phyloP scores from a whole-genome alignment of 202 grass and related monocot genomes.

The Digitaria exilis region DNA sequence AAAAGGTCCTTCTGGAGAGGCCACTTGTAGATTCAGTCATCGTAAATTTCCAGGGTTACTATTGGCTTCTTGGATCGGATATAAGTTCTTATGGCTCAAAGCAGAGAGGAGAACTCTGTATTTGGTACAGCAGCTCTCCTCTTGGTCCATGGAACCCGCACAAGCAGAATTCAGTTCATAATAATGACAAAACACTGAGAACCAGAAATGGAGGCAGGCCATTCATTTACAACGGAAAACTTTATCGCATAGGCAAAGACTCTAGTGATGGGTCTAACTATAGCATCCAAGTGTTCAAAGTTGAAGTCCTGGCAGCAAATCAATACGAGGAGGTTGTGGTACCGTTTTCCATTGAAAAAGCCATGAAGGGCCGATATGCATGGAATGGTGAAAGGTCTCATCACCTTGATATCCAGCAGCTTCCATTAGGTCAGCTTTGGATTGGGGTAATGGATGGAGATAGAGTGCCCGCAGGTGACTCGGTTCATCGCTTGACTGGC shows the following conservation, averaged over 20 bases:
- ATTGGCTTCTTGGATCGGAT: slow-evolving; percentile 90
- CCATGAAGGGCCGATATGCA: slow-evolving; percentile 58
- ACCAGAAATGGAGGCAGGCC: slow-evolving; percentile 87
- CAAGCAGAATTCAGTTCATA: slow-evolving; percentile 61
- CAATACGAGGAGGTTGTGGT: slow-evolving; percentile 75
- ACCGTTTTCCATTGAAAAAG: slow-evolving; percentile 57
- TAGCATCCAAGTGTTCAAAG: slow-evolving; percentile 61
- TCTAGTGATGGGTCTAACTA: slow-evolving; percentile 42
- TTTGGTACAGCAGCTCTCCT: slow-evolving; percentile 77
- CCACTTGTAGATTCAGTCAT: slow-evolving; percentile 90
- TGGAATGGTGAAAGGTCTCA: slow-evolving; percentile 90
- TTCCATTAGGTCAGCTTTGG: slow-evolving; percentile 67
- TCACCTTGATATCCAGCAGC: slow-evolving; percentile 84
- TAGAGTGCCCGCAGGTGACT: slow-evolving; percentile 60
- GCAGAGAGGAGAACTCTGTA: slow-evolving; percentile 63
- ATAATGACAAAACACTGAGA: slow-evolving; percentile 42
- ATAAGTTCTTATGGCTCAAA: slow-evolving; percentile 61
- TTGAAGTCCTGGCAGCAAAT: slow-evolving; percentile 65
- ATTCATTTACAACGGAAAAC: slow-evolving; percentile 67
- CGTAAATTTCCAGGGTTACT: slow-evolving; percentile 57
- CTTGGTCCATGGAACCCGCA: slow-evolving; percentile 78
- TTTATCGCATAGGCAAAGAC: slow-evolving; percentile 75
- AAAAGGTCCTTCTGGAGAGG: slow-evolving; percentile 74
- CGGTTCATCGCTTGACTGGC: slow-evolving; percentile 44
- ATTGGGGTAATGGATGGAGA: slow-evolving; percentile 92